Conservation (phyloP, 768 basidiomycete species). For the Cystoderma amianthinum region DNA sequence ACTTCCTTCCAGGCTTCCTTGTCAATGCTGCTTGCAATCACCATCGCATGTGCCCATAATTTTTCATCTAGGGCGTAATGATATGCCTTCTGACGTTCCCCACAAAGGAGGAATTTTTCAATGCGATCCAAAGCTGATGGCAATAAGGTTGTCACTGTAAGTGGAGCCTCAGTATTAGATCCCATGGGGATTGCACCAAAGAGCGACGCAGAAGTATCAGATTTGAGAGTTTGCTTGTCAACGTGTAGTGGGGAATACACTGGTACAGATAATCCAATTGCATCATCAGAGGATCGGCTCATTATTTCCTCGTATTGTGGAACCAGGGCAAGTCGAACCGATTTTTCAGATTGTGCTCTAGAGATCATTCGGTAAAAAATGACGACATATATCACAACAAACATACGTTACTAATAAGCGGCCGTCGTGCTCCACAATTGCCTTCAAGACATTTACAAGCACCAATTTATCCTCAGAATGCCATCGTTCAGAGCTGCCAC, state of each 20-base stretch:
- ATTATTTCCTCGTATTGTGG: slow-evolving; percentile 37
- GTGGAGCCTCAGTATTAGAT: slow-evolving; percentile 36
- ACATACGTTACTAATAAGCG: slow-evolving; percentile 80
- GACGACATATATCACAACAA: background rate
- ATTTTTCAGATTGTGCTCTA: slow-evolving; percentile 60
- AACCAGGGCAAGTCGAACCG: slow-evolving; percentile 68
- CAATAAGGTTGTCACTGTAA: slow-evolving; percentile 54
- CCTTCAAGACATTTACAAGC: slow-evolving; percentile 65
- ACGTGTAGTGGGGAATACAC: too few species aligned
- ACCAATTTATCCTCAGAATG: slow-evolving; percentile 72
- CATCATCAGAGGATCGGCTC: too few species aligned
- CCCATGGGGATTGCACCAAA: slow-evolving; percentile 2
- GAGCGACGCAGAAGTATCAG: slow-evolving; percentile 13
- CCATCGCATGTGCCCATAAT: slow-evolving; percentile 93
- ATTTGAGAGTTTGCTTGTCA: slow-evolving; percentile 11
- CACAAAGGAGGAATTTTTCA: slow-evolving; percentile 71
- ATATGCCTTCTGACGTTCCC: slow-evolving; percentile 82
- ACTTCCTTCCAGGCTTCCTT: slow-evolving; percentile 92
- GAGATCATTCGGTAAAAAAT: slow-evolving; percentile 3
- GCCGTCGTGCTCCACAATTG: slow-evolving; percentile 89
- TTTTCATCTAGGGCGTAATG: slow-evolving; percentile 83
- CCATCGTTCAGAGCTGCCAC: slow-evolving; percentile 42
- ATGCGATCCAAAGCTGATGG: slow-evolving; percentile 70
- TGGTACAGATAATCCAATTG: too few species aligned
- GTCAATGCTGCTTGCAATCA: slow-evolving; percentile 90